A percentile compares a stretch with the other conserved stretches of the same genome.
Conservation (phyloP, 306 rosid species). For the Benincasa hispida region DNA sequence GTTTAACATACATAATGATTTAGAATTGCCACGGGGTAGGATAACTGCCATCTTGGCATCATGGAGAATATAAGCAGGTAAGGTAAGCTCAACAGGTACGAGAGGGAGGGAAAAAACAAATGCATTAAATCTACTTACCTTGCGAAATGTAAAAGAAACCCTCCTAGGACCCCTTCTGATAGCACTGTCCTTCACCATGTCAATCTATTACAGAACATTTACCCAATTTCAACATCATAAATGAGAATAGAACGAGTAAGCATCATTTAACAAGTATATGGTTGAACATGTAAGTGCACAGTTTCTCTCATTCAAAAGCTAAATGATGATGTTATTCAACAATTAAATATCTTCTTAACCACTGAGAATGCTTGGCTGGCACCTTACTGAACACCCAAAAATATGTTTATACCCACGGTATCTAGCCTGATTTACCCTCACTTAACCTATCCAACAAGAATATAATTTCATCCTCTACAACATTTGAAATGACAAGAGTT, state of each 20-base stretch:
- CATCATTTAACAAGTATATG: neutral
- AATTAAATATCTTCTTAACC: neutral
- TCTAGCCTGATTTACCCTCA: neutral
- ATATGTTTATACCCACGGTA: neutral
- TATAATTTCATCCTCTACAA: neutral
- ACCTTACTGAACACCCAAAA: neutral
- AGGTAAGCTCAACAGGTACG: neutral
- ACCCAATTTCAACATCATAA: slow-evolving; percentile 2
- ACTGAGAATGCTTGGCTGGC: neutral
- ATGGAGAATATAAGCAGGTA: neutral
- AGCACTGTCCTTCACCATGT: slow-evolving; percentile 42
- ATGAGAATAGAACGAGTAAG: neutral
- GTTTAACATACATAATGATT: neutral
- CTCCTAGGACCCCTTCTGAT: slow-evolving; percentile 69
- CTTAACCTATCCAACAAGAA: neutral
- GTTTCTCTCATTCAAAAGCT: neutral
- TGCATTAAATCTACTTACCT: slow-evolving; percentile 32
- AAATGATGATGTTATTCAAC: neutral
- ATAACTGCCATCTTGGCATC: neutral
- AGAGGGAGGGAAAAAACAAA: neutral
- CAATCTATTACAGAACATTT: slow-evolving; percentile 36
- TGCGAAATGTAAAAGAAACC: slow-evolving; percentile 75
- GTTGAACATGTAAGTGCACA: neutral
- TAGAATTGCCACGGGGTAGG: neutral
- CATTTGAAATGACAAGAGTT: neutral